phyloP scores from a whole-genome alignment of 2,329 filamentous ascomycete species.

The Balansia obtecta region DNA sequence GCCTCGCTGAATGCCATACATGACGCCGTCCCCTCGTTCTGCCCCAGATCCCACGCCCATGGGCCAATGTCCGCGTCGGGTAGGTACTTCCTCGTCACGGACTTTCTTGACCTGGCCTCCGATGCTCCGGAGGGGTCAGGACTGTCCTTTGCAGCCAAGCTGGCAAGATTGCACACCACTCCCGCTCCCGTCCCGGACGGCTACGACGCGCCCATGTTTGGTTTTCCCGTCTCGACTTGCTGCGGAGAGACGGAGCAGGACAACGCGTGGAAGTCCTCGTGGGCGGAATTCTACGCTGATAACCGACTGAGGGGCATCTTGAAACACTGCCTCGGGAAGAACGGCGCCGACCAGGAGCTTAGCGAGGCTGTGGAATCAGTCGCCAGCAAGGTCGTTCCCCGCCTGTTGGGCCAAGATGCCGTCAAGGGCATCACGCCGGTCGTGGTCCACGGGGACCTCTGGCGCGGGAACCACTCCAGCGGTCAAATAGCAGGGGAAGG shows the following conservation, averaged over 20 bases:
- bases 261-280: constrained; percentile 59
- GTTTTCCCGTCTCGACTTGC: constrained; percentile 75
- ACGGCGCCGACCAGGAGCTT: constrained; percentile 54
- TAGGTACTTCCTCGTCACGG: constrained; percentile 53
- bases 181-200: constrained; percentile 54
- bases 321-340: constrained; percentile 39
- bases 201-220: constrained; percentile 53
- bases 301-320: constrained; percentile 58
- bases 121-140: constrained; percentile 31
- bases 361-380: constrained; percentile 51
- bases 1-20: constrained; percentile 75
- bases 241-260: constrained; percentile 77
- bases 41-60: constrained; percentile 62
- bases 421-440: constrained; percentile 58
- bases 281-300: constrained; percentile 79
- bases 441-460: constrained; percentile 83
- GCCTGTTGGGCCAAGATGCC: constrained; percentile 57
- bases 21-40: constrained; percentile 56
- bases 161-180: constrained; percentile 67
- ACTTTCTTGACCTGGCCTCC: constrained; percentile 59
- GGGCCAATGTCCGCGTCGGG: constrained; percentile 44
- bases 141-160: constrained; percentile 56
- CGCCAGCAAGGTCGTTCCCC: constrained; percentile 54
- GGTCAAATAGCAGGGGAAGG: constrained; percentile 47
- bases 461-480: constrained; percentile 70